Conservation (phyloP, 2,329 filamentous ascomycete genomes). For the Sarocladium brachiariae region DNA sequence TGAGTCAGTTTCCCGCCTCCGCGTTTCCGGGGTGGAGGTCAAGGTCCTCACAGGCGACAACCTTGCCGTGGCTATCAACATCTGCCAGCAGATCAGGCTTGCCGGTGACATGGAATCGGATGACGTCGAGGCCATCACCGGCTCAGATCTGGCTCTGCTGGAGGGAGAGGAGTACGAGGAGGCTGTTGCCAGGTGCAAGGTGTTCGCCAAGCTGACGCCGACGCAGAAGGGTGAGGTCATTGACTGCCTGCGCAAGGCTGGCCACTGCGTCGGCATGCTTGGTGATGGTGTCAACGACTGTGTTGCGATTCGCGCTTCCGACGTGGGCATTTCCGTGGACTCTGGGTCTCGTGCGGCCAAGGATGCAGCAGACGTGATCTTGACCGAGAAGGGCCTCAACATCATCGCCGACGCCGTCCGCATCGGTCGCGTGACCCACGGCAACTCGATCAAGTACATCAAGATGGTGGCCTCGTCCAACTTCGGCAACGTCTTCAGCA, state of each 20-base stretch:
- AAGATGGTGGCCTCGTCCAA: slow-evolving; percentile 25
- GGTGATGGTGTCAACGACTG: slow-evolving; percentile 25
- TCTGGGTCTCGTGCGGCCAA: slow-evolving; percentile 22
- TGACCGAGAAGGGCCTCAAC: slow-evolving; percentile 23
- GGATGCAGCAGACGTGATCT: slow-evolving; percentile 22
- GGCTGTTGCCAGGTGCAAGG: slow-evolving; percentile 18
- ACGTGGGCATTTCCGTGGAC: slow-evolving; percentile 24
- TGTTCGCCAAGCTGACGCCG: slow-evolving; percentile 23
- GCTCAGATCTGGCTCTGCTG: slow-evolving; percentile 16
- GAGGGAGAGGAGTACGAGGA: slow-evolving; percentile 17
- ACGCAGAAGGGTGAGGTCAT: slow-evolving; percentile 21
- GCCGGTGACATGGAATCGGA: slow-evolving; percentile 14
- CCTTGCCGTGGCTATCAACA: slow-evolving; percentile 21
- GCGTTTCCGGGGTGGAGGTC: slow-evolving; percentile 19
- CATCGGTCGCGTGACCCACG: slow-evolving; percentile 20
- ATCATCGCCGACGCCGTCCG: slow-evolving; percentile 21
- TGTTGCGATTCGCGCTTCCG: slow-evolving; percentile 20
- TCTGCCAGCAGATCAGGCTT: slow-evolving; percentile 19
- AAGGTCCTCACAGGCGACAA: slow-evolving; percentile 23
- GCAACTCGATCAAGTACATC: slow-evolving; percentile 24
- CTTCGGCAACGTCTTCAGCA: slow-evolving; percentile 23
- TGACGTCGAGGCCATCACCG: slow-evolving; percentile 19
- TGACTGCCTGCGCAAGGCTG: slow-evolving; percentile 16
- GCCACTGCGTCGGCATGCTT: slow-evolving; percentile 21
- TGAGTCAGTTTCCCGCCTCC: slow-evolving; percentile 18